Evolutionary conservation across 2,329 filamentous ascomycete genomes (phyloP).

Genomic region (Whalleya microplaca): DNA sequence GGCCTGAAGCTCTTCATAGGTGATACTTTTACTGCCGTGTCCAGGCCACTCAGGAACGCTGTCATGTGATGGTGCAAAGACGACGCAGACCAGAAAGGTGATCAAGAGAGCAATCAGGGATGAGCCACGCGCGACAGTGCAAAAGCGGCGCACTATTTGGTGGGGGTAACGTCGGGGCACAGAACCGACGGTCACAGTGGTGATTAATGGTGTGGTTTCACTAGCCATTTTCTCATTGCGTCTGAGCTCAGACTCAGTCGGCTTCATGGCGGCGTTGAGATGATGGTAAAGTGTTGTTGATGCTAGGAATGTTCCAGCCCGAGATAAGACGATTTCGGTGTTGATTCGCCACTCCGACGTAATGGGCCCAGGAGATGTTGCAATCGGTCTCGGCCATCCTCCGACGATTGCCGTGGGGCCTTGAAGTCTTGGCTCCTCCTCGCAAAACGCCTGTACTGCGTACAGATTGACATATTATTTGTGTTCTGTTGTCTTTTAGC

Average conservation of each 20-base stretch:
- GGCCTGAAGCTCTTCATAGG: constrained; percentile 55
- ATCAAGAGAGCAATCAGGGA: constrained; percentile 56
- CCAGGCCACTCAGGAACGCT: constrained; percentile 30
- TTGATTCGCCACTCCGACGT: constrained; percentile 18
- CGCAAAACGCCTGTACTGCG: no score
- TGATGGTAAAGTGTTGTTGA: constrained; percentile 3
- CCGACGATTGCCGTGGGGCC: neutral
- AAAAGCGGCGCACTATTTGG: constrained; percentile 66
- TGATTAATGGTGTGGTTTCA: constrained; percentile 70
- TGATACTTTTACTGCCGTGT: constrained; percentile 41
- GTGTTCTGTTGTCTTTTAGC: no score
- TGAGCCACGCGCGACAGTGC: constrained; percentile 63
- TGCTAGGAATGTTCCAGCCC: neutral
- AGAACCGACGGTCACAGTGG: constrained; percentile 61
- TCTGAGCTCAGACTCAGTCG: constrained; percentile 10
- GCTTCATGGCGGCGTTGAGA: constrained; percentile 12
- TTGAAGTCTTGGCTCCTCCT: no score
- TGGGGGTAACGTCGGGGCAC: constrained; percentile 61
- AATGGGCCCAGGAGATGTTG: constrained; percentile 18
- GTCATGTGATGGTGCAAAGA: constrained; percentile 31
- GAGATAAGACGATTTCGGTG: neutral
- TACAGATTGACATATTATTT: no score
- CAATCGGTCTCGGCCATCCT: constrained; percentile 19
- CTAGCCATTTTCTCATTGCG: constrained; percentile 43
- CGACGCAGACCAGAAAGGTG: constrained; percentile 47